These are phyloP conservation scores for Galeopsis tetrahit DNA, from an alignment of 257 asterid genomes.

Conservation along the genomic window DNA sequence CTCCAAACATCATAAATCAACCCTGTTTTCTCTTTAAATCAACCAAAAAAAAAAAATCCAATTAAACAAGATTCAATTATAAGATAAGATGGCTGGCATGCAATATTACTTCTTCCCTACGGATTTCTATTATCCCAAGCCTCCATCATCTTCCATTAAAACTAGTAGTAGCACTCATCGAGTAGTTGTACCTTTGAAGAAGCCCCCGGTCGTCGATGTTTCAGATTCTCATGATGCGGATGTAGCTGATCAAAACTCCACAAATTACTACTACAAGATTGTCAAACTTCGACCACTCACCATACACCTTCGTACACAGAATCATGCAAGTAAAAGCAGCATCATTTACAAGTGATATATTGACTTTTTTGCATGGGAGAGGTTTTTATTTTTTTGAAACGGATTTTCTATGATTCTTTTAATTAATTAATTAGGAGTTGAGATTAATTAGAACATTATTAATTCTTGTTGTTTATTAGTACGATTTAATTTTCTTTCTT, in stretches of 20 bases:
- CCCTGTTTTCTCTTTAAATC: not conserved
- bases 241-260: not conserved
- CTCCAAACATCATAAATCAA: constrained; percentile 26
- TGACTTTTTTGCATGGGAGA: not conserved
- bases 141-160: constrained; percentile 29
- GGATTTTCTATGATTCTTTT: not conserved
- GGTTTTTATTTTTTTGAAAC: not conserved
- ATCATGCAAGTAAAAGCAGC: not conserved
- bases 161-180: not conserved
- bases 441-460: too few relatives aligned
- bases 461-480: too few relatives aligned
- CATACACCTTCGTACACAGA: constrained; percentile 11
- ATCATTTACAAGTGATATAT: not conserved
- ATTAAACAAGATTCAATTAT: not conserved
- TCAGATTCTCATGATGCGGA: not conserved
- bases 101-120: constrained; percentile 64
- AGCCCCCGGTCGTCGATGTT: not conserved
- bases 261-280: not conserved
- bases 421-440: too few relatives aligned
- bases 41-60: not conserved
- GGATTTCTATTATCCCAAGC: constrained; percentile 59
- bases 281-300: constrained; percentile 14
- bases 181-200: constrained; percentile 1
- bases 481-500: too few relatives aligned
- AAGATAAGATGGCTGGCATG: constrained; percentile 53